phyloP scores from a whole-genome alignment of 148 eudicot genomes.

The Pharnaceum exiguum region DNA sequence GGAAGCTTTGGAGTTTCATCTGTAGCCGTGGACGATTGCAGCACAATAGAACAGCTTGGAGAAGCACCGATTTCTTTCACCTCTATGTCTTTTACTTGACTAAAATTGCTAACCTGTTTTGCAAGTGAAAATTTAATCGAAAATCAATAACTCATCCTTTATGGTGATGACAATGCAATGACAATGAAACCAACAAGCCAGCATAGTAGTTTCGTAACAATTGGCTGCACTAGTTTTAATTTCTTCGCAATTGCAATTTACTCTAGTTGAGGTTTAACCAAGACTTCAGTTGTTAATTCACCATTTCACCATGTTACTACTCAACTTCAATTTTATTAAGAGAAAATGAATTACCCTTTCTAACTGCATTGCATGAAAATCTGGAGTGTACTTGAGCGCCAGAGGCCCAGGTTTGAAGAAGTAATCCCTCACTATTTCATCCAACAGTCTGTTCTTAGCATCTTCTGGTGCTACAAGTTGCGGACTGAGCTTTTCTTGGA shows the following conservation, averaged over 20 bases:
- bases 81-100: background rate
- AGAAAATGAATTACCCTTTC: conserved; percentile 2
- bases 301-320: too few species aligned
- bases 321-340: too few species aligned
- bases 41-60: conserved; percentile 7
- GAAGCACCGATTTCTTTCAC: background rate
- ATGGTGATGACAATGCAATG: too few species aligned
- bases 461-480: conserved; percentile 42
- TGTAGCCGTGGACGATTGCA: conserved; percentile 6
- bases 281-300: too few species aligned
- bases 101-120: conserved; percentile 13
- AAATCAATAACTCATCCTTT: background rate
- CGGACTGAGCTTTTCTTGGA: conserved; percentile 37
- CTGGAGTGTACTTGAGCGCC: conserved; percentile 44
- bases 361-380: conserved; percentile 1
- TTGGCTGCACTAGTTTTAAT: too few species aligned
- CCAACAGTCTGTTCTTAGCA: conserved; percentile 50
- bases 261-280: too few species aligned
- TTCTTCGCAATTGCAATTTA: too few species aligned
- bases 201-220: too few species aligned
- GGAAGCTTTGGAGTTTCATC: background rate
- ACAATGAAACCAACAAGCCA: too few species aligned
- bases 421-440: conserved; percentile 52
- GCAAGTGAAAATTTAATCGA: background rate
- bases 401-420: conserved; percentile 33